Evolutionary conservation across 106 monocot genomes (phyloP).

Genomic region (Dendrobium huoshanense): DNA sequence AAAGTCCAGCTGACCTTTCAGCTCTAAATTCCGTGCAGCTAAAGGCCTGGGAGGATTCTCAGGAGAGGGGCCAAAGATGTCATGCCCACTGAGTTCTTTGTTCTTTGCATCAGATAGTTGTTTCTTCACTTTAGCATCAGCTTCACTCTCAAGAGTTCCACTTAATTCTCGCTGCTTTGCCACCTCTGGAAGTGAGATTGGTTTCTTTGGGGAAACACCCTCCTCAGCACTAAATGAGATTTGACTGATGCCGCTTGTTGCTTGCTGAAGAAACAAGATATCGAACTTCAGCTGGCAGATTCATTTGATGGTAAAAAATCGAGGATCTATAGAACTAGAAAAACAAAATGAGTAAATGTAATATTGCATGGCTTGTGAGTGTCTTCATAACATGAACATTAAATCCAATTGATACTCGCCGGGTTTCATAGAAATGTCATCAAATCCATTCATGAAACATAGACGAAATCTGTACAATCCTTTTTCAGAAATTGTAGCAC

Average conservation of each 20-base stretch:
- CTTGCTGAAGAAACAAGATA: slow-evolving; percentile 31
- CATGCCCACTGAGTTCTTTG: slow-evolving; percentile 73
- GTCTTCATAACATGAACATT: neutral
- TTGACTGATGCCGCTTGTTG: slow-evolving; percentile 47
- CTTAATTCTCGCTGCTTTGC: slow-evolving; percentile 81
- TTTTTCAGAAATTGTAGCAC: neutral
- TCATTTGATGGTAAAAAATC: neutral
- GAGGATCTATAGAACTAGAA: neutral
- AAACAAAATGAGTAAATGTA: neutral
- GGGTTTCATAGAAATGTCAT: neutral
- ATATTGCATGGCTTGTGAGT: neutral
- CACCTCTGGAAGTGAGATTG: slow-evolving; percentile 49
- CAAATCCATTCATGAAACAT: neutral
- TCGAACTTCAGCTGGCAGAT: neutral
- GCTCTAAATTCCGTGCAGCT: slow-evolving; percentile 43
- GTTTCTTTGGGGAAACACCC: slow-evolving; percentile 67
- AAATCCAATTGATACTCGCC: neutral
- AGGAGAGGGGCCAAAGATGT: slow-evolving; percentile 73
- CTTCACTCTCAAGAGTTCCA: slow-evolving; percentile 52
- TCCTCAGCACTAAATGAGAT: slow-evolving; percentile 72
- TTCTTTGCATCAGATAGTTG: slow-evolving; percentile 49
- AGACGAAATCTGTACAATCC: neutral
- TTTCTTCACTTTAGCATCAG: slow-evolving; percentile 45
- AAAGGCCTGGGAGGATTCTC: slow-evolving; percentile 45
- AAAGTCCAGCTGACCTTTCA: slow-evolving; percentile 42